Base-by-base conservation (phyloP, 208 protist species). In the Acanthamoeba triangularis region DNA sequence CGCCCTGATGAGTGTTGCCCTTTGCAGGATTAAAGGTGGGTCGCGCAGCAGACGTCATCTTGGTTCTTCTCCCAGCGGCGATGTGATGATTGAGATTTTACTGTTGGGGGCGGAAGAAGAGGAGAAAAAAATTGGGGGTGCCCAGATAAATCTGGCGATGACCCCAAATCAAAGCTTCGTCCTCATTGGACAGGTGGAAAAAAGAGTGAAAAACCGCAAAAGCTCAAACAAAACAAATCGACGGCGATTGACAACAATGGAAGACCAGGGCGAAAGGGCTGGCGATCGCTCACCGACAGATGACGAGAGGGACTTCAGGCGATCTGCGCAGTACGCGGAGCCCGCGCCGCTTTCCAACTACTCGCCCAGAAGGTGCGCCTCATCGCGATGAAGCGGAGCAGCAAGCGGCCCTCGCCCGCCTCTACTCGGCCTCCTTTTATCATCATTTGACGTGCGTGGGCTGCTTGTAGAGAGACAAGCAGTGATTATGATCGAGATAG, bases 1-100 rank as follows among this genome's bases (percentile, higher is more conserved):
- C 96, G 69, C 96, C 96, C 72, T 96, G 96, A 49, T 93, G 74
- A 28, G 96, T 94, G 37, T 49, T 96, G 20, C 96, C 96, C 76
- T 74, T 88, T 3, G 93, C 93, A 37, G 93, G 93, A 59, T 49
- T n/a, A 25, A 95, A 95, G 7, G 93, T 95, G 49, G 93, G 93
- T 30, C 93, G 47, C 23, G 69, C 74, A 61, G 93, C 93, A 52
- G 93, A 90, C 6, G 93, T 95, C 93, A 95, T 95, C 35, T 69
- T 84, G 76, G 14, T 35, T 8, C 52, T 91, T 67, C 49, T 90
- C 49, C 44, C 88, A 25, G 33, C 7, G 25, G 23, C 59, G 49
- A 65, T 8, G 7, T 65, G 63, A 6, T 35, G n/a, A 35, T 18
- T 14, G n/a, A 6, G 8, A 8, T 35, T 35, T 35, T 69, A 3